Evolutionary conservation across 768 basidiomycete species (phyloP).

Genomic region (Mycena olivaceomarginata): DNA sequence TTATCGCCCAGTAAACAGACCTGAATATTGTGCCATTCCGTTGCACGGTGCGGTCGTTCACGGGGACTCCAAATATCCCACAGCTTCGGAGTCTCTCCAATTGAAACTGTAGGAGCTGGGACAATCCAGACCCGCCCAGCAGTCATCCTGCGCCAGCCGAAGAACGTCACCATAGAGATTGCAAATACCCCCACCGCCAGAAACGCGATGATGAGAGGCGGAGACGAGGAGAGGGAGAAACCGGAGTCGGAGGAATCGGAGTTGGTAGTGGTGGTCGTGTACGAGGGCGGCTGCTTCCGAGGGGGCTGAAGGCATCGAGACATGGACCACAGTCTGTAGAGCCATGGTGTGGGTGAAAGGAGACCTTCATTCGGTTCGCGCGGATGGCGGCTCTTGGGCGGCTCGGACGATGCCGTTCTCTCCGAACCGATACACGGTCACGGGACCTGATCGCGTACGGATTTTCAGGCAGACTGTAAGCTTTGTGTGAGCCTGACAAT

Average conservation of each 20-base stretch:
- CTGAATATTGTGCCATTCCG: slow-evolving; percentile 33
- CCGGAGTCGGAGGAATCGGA: background rate
- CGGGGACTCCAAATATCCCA: slow-evolving; percentile 65
- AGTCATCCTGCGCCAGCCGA: slow-evolving; percentile 65
- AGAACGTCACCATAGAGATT: slow-evolving; percentile 67
- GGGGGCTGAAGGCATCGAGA: background rate
- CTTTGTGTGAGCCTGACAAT: no score
- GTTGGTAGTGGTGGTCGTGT: background rate
- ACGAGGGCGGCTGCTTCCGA: background rate
- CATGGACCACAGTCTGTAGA: slow-evolving; percentile 18
- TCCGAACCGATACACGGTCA: slow-evolving; percentile 15
- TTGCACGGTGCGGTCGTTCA: slow-evolving; percentile 2
- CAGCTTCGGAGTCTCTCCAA: slow-evolving; percentile 61
- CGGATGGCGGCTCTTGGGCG: background rate
- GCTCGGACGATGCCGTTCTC: background rate
- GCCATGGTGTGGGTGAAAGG: slow-evolving; percentile 21
- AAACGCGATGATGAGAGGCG: slow-evolving; percentile 76
- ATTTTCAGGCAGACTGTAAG: no score
- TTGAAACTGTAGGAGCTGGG: slow-evolving; percentile 1
- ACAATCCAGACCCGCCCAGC: slow-evolving; percentile 11
- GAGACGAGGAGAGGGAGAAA: slow-evolving; percentile 62
- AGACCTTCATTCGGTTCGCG: background rate
- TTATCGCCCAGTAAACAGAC: background rate
- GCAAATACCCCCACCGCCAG: slow-evolving; percentile 75
- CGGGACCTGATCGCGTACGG: background rate